A percentile compares a stretch with the other conserved stretches of the same genome.
phyloP scores from a whole-genome alignment of 2,329 filamentous ascomycete genomes.

The Pseudohalonectria lignicola region DNA sequence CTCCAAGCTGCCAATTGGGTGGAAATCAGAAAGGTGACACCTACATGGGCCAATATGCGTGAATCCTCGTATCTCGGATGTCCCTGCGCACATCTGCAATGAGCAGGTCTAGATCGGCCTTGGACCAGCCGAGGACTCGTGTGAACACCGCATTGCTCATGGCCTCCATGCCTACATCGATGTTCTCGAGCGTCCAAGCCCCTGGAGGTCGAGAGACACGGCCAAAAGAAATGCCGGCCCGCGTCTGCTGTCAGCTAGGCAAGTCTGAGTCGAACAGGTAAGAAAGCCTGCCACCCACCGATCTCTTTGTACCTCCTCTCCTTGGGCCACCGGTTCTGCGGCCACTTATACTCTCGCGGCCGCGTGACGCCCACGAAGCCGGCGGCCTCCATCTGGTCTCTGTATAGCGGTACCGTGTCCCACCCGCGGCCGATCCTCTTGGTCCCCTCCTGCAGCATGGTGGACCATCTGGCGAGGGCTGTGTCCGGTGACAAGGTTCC shows the following conservation, averaged over 20 bases:
- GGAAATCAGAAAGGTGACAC: too few species aligned
- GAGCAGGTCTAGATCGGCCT: not conserved
- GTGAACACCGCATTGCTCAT: not conserved
- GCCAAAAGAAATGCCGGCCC: too few species aligned
- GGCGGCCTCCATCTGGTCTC: slow-evolving; percentile 15
- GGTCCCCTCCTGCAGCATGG: slow-evolving; percentile 8
- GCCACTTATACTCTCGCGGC: slow-evolving; percentile 18
- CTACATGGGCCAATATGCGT: too few species aligned
- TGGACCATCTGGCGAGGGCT: slow-evolving; percentile 11
- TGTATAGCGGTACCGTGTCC: slow-evolving; percentile 4
- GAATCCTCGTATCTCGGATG: too few species aligned
- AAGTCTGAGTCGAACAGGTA: too few species aligned
- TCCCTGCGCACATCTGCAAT: not conserved
- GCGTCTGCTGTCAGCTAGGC: too few species aligned
- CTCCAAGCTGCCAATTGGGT: too few species aligned
- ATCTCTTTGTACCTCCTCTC: slow-evolving; percentile 23
- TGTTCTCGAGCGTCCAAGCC: slow-evolving; percentile 21
- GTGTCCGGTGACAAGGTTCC: slow-evolving; percentile 8
- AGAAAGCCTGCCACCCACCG: too few species aligned
- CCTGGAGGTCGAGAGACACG: too few species aligned
- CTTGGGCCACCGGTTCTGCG: slow-evolving; percentile 23
- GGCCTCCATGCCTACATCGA: not conserved
- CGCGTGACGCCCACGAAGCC: slow-evolving; percentile 20
- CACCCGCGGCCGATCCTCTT: slow-evolving; percentile 6
- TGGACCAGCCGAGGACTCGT: not conserved